These are phyloP conservation scores for Diddensiella caesifluorescens DNA, from an alignment of 805 yeast genomes.

Conservation along the genomic window DNA sequence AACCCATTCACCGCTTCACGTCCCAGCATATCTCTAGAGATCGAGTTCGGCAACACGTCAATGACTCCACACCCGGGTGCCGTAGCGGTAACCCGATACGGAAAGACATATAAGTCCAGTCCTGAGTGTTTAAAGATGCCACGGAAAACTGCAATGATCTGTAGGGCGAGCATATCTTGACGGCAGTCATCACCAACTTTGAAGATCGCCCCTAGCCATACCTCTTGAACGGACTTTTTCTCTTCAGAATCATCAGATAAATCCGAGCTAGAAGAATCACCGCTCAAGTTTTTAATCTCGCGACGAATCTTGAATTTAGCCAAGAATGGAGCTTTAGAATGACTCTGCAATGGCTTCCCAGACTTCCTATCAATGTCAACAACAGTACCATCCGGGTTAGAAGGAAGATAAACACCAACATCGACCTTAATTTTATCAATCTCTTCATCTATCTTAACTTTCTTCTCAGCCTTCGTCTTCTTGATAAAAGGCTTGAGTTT, in stretches of 20 bases:
- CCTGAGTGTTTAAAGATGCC: constrained; percentile 87
- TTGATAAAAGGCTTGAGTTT: constrained; percentile 91
- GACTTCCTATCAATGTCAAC: constrained; percentile 86
- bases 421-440: constrained; percentile 72
- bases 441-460: constrained; percentile 92
- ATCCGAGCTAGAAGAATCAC: constrained; percentile 28
- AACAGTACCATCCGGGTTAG: constrained; percentile 94
- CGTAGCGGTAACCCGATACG: constrained; percentile 94
- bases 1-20: constrained; percentile 97
- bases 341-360: constrained; percentile 93
- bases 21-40: constrained; percentile 96
- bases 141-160: constrained; percentile 84
- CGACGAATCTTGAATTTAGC: constrained; percentile 85
- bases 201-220: constrained; percentile 93
- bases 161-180: constrained; percentile 92
- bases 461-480: constrained; percentile 93
- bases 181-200: constrained; percentile 99
- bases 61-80: constrained; percentile 99
- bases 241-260: constrained; percentile 27
- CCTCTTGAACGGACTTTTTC: constrained; percentile 38
- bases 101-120: constrained; percentile 84
- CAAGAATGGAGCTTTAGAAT: constrained; percentile 98
- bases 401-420: constrained; percentile 86
- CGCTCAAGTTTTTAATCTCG: constrained; percentile 38
- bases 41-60: constrained; percentile 92